Base-by-base conservation (phyloP, 2,329 filamentous ascomycete genomes). In the Cercospora janseana region DNA sequence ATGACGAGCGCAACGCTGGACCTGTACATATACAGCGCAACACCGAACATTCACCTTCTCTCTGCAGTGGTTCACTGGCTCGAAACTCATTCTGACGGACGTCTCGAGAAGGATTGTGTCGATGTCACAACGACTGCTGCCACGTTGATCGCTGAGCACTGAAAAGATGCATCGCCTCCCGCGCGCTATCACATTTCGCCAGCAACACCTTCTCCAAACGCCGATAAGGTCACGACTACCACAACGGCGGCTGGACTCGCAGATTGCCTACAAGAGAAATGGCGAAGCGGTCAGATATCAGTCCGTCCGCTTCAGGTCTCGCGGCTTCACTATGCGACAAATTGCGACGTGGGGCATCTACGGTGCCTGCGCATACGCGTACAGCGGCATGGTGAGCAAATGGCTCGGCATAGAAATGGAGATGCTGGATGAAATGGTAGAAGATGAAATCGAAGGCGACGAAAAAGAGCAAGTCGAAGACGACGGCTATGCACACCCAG, bases 261-360 rank as follows among this genome's bases (percentile, higher is more conserved):
- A 51, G 10, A 37, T 32, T 8, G 40, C 54, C 21, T 54, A 56
- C 46, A 52, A 46, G 26, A 46, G 43, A 12, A 53, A 58, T 46
- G 62, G 58, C 45, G 56, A 63, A 41, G 32, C 58, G 12, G 44
- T 63, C 10, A 57, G 60, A 6, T 52, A 49, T 21, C 63, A 73
- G 52, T 62, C 65, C 15, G 72, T 76, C 31, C 71, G 69, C 55
- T 69, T 76, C 59, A 60, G 56, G 38, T 62, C 57, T 37, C 70
- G 66, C 15, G 61, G 69, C 27, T 64, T 72, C 41, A 68, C 64
- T 12, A 61, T 60, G 51, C 64, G 59, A 15, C 58, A 61, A 10
- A 12, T 61, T 10, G 48, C 53, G 8, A 60, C 60, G 1, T 49
- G 54, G 28, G 55, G 46, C 10, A 34, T 66, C 13, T 66, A 65